Conservation (phyloP, 495 filamentous ascomycete genomes). For the Collariella sp. region DNA sequence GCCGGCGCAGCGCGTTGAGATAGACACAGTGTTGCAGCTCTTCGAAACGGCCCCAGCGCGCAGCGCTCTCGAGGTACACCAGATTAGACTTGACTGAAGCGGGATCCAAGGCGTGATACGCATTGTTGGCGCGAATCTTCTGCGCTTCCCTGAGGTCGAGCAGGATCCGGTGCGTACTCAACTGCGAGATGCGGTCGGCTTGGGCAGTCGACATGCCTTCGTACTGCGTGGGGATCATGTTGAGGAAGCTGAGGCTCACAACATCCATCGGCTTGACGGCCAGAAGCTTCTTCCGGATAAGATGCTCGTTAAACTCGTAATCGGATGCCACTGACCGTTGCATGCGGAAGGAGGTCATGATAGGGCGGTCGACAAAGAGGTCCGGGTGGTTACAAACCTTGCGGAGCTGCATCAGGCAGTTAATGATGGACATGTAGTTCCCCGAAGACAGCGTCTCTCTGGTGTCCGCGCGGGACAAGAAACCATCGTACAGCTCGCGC, state of each 20-base stretch:
- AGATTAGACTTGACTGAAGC: constrained; percentile 58
- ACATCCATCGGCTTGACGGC: constrained; percentile 54
- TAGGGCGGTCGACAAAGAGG: constrained; percentile 94
- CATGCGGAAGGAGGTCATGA: constrained; percentile 96
- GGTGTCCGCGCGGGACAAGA: constrained; percentile 88
- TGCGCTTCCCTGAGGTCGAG: constrained; percentile 56
- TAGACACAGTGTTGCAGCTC: constrained; percentile 73
- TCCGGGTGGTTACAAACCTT: constrained; percentile 99
- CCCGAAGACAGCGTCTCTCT: constrained; percentile 83
- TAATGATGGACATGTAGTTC: constrained; percentile 96
- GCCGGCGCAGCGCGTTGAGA: constrained; percentile 70
- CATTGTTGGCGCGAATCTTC: constrained; percentile 49
- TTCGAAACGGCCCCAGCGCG: constrained; percentile 62
- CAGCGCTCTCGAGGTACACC: constrained; percentile 61
- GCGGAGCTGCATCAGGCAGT: constrained; percentile 93
- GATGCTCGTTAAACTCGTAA: constrained; percentile 65
- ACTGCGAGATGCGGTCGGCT: constrained; percentile 51
- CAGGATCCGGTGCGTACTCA: constrained; percentile 55
- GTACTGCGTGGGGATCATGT: constrained; percentile 65
- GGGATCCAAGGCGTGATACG: constrained; percentile 51
- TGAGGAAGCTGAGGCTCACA: constrained; percentile 69
- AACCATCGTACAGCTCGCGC: constrained; percentile 91
- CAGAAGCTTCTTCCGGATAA: constrained; percentile 60
- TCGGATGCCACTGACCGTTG: constrained; percentile 68
- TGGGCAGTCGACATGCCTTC: constrained; percentile 56